Evolutionary conservation across 2,329 filamentous ascomycete genomes (phyloP), one percentile per base, ranked within the genome.

Genomic region (Diaporthe citri): DNA sequence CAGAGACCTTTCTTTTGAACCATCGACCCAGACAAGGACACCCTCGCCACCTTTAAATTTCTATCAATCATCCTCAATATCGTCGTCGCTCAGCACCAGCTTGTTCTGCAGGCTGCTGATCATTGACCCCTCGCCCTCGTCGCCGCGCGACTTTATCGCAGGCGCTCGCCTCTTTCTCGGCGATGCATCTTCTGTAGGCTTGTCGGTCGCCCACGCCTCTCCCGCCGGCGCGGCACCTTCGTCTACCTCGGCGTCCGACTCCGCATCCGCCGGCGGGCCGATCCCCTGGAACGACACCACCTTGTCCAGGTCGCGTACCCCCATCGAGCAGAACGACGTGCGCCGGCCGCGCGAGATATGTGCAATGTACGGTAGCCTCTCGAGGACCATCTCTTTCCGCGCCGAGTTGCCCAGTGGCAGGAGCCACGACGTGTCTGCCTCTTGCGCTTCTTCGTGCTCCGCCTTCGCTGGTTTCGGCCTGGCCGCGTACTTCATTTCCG

Each of bases 301-400:
- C 79, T 89, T 92, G 73, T 93, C 91, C 12, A 96, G 87, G 28
- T 93, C 90, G 69, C 86, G 87, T 2, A 89, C 83, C n/a, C 85
- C 83, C 75, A 85, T 80, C 22, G 79, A 79, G 31, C 79, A 79
- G 43, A 79, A 82, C 22, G 80, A 76, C 78, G 83, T 82, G 78
- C 84, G 85, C 77, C 84, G 80, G 43, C 84, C 81, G 22, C 88
- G 85, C 2, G 85, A 83, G 80, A 98, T 94, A 69, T 90, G 88
- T 1, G 92, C 88, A 87, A 97, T 91, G 82, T 97, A 98, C 0
- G 97, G 97, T 0, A 99, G 88, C 12, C 95, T 92, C 78, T 98
- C 95, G 34, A 98, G 89, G 0, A 98, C 84, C 86, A 97, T 89
- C 82, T 96, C 94, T 56, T 88, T 89, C 48, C 92, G 92, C 5